These are phyloP conservation scores for Candida succiphila DNA, from an alignment of 805 yeast genomes.

Conservation along the genomic window DNA sequence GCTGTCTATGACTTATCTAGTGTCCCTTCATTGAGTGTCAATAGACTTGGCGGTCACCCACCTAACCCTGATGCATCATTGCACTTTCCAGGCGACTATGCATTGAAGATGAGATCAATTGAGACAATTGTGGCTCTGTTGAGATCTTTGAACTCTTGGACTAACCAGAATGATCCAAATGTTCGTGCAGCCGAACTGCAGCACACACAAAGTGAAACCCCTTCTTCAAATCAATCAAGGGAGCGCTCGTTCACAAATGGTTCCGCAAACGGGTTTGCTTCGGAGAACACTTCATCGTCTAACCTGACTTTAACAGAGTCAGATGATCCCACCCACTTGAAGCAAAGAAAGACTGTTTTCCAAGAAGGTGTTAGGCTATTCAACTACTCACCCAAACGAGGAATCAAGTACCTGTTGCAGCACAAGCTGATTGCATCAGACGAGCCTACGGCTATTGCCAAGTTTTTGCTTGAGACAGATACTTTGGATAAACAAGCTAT, in stretches of 20 bases:
- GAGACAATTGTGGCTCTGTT: conserved; percentile 74
- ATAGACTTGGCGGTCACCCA: conserved; percentile 42
- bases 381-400: conserved; percentile 78
- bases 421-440: conserved; percentile 54
- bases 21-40: conserved; percentile 68
- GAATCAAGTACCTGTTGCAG: conserved; percentile 51
- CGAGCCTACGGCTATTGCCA: conserved; percentile 62
- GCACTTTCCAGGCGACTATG: conserved; percentile 68
- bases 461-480: conserved; percentile 54
- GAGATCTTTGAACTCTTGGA: conserved; percentile 74
- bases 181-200: neutral
- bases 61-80: conserved; percentile 46
- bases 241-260: conserved; percentile 20
- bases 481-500: conserved; percentile 74
- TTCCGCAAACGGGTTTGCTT: conserved; percentile 13
- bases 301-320: conserved; percentile 11
- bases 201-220: neutral
- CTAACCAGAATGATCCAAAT: neutral
- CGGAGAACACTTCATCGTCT: conserved; percentile 11
- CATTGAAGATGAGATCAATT: conserved; percentile 73
- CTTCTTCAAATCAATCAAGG: conserved; percentile 3
- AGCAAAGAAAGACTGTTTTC: conserved; percentile 73
- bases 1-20: conserved; percentile 67
- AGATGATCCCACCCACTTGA: conserved; percentile 80
- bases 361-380: conserved; percentile 71